Evolutionary conservation across 2,329 filamentous ascomycete genomes (phyloP), one percentile per base, ranked within the genome.

Genomic region (Lanzia echinophila): DNA sequence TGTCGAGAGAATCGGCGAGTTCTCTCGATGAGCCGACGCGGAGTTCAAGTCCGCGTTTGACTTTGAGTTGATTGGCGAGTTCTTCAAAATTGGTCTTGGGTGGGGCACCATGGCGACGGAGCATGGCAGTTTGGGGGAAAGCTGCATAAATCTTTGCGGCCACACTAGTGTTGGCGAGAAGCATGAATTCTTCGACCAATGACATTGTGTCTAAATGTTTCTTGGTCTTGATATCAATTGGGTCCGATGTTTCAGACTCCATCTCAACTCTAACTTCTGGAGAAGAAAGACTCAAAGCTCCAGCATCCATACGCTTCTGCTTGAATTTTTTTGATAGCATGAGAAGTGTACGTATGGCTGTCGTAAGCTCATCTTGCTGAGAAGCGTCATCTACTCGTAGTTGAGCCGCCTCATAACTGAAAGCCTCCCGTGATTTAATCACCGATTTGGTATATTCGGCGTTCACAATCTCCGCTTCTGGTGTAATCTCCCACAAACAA

Each of bases 171-270:
- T 99, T 99, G 76, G 94, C 95, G 69, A 97, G 87, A 67, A 99
- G 78, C 94, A 99, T 99, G 78, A 99, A 97, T 69, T 99, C 94
- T 69, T 99, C 94, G 28, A 99, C 95, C 5, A 99, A 81, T 20
- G 92, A 96, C 75, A 97, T 99, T 50, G 94, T 99, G 66, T 94
- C 91, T 36, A 99, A 83, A 49, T 91, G 83, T 64, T 91, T 81
- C 73, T 99, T 99, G 6, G 91, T 95, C 76, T 97, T 90, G 62
- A 99, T 89, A 65, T 97, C 94, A 52, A 96, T 86, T 0, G 94
- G 92, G 67, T 97, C 94, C 1, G 91, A 95, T 0, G 92, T 95
- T 72, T 99, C 94, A 8, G 88, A 95, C 69, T 96, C 92, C 65
- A 88, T 88, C 70, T 96, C 89, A 31, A 99, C 89, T 70, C 91